phyloP scores from a whole-genome alignment of 768 basidiomycete genomes.

The Mycena belliarum region DNA sequence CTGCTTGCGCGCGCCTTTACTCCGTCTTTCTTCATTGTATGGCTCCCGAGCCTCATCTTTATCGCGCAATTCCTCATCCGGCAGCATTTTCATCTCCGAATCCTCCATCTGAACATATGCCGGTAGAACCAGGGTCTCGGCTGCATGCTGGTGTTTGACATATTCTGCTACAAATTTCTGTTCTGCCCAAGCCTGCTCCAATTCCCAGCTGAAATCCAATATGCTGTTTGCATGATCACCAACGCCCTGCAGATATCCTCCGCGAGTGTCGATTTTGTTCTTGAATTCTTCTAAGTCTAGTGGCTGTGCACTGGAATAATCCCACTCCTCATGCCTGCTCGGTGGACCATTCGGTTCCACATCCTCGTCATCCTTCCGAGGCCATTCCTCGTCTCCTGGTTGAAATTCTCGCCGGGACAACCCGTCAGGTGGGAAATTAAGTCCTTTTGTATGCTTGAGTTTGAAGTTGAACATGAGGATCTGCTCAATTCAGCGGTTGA shows the following conservation, averaged over 20 bases:
- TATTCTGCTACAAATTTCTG: background rate
- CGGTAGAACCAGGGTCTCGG: background rate
- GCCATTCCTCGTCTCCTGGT: too few species aligned
- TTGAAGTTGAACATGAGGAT: slow-evolving; percentile 24
- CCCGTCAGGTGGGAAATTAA: slow-evolving; percentile 1
- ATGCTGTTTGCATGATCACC: background rate
- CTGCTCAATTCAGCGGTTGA: slow-evolving; percentile 26
- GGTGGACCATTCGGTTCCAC: too few species aligned
- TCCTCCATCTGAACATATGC: background rate
- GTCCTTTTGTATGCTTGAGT: slow-evolving; percentile 18
- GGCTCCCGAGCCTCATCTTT: background rate
- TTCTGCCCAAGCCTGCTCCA: background rate
- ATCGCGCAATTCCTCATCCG: background rate
- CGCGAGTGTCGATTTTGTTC: too few species aligned
- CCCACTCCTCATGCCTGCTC: too few species aligned
- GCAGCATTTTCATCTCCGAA: background rate
- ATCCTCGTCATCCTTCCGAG: too few species aligned
- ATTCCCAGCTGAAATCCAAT: background rate
- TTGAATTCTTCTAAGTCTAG: too few species aligned
- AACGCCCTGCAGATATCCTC: too few species aligned
- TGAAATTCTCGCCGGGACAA: too few species aligned
- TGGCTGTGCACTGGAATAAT: too few species aligned
- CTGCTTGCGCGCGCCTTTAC: background rate
- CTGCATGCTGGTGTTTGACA: background rate
- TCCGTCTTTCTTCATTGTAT: slow-evolving; percentile 8